Evolutionary conservation across 2,329 filamentous ascomycete genomes (phyloP), one percentile per base, ranked within the genome.

Genomic region (Fusarium beomiforme): DNA sequence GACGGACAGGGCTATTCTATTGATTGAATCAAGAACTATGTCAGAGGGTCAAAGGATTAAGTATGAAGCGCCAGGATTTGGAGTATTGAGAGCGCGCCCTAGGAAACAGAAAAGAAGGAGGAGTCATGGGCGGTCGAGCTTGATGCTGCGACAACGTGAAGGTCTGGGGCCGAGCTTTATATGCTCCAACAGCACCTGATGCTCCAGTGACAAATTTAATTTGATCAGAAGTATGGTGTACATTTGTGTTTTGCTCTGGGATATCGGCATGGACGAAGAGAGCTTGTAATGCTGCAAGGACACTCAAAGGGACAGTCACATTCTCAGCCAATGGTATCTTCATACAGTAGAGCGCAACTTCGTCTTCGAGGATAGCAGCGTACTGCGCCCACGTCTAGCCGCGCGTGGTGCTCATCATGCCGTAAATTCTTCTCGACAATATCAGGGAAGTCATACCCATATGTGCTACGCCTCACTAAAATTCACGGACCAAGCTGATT

Each of bases 221-320:
- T 1, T 71, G 57, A 14, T 41, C 31, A 14, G 24, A 16, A 8
- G 42, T 64, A 34, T 42, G 46, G 26, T 56, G 53, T 13, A 68
- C 61, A 6, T 43, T 13, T 7, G 57, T 31, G 19, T 44, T 47
- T 54, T 66, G 42, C 19, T 63, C 33, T 10, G 75, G 51, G 26
- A 67, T 58, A 3, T 73, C 72, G 11, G 57, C 62, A 14, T 77
- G 75, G 21, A 70, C 67, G 23, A 66, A 81, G 19, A 83, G 63
- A 4, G 77, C 76, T 71, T 82, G 81, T 66, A 75, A 80, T 11
- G 81, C 80, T 10, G 81, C 81, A 29, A 82, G 67, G 7, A 77
- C 78, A 55, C 78, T 80, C 43, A 81, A 66, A 11, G 80, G 79
- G 23, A 79, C 74, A 10, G 79, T 77, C 3, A 80, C 79, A 0